Percentiles rank a stretch among this genome's conserved stretches.
phyloP scores from a whole-genome alignment of 2,329 filamentous ascomycete species.

The Waltergamsia citrina region DNA sequence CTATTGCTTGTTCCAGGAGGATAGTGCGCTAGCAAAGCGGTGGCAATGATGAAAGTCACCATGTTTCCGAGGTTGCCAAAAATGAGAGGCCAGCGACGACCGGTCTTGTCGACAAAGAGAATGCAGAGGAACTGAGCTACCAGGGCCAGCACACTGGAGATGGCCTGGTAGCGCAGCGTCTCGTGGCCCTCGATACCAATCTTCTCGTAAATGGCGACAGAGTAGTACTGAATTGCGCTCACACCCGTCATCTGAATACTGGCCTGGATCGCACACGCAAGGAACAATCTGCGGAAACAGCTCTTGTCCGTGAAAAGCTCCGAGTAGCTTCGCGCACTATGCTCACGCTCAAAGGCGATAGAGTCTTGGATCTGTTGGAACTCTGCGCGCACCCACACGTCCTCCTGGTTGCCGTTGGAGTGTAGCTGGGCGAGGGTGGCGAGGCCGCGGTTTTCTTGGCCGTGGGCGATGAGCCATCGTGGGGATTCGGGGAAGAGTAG shows the following conservation, averaged over 20 bases:
- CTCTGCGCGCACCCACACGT: conserved; percentile 64
- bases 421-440: conserved; percentile 60
- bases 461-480: conserved; percentile 69
- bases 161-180: conserved; percentile 67
- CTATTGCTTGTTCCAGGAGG: conserved; percentile 35
- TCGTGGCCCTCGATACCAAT: conserved; percentile 58
- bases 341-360: conserved; percentile 56
- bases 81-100: conserved; percentile 65
- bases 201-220: conserved; percentile 54
- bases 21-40: conserved; percentile 41
- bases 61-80: conserved; percentile 62
- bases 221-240: conserved; percentile 68
- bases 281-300: conserved; percentile 61
- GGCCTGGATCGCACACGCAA: conserved; percentile 61
- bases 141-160: conserved; percentile 62
- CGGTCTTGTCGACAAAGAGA: conserved; percentile 57
- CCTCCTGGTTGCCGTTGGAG: conserved; percentile 53
- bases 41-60: conserved; percentile 62
- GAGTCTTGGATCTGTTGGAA: conserved; percentile 59
- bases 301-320: conserved; percentile 56
- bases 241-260: conserved; percentile 71
- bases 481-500: conserved; percentile 60
- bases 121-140: conserved; percentile 62
- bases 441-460: conserved; percentile 54
- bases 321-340: conserved; percentile 59